Conservation (phyloP, 805 yeast genomes). For the Hemisphaericaspora nanyangensis region DNA sequence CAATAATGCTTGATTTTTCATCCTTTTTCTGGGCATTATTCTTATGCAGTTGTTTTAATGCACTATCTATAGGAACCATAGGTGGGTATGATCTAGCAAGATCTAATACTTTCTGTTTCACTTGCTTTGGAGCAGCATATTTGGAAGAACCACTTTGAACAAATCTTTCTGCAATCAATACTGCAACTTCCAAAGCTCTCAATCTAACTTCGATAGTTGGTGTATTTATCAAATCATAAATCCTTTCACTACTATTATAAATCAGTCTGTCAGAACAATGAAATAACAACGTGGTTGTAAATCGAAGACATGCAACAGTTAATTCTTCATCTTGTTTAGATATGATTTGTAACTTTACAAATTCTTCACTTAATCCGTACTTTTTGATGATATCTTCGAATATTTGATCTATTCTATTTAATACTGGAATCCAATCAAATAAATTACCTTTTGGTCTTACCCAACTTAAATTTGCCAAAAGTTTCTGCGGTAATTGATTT, state of each 20-base stretch:
- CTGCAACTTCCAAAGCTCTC: slow-evolving; percentile 57
- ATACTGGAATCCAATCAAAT: slow-evolving; percentile 69
- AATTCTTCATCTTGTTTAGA: slow-evolving; percentile 42
- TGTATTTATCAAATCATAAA: slow-evolving; percentile 55
- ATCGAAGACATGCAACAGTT: slow-evolving; percentile 52
- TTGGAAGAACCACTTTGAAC: slow-evolving; percentile 42
- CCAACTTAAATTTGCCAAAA: slow-evolving; percentile 46
- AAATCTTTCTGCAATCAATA: slow-evolving; percentile 58
- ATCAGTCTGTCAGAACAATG: slow-evolving; percentile 63
- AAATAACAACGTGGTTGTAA: slow-evolving; percentile 60
- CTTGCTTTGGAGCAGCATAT: slow-evolving; percentile 40
- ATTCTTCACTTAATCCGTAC: slow-evolving; percentile 47
- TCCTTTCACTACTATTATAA: slow-evolving; percentile 62
- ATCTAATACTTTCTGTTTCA: slow-evolving; percentile 45
- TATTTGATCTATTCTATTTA: slow-evolving; percentile 71
- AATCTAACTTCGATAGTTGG: slow-evolving; percentile 58
- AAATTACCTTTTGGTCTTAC: slow-evolving; percentile 65
- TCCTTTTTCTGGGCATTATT: slow-evolving; percentile 2
- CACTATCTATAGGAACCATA: slow-evolving; percentile 32
- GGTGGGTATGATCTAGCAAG: slow-evolving; percentile 56
- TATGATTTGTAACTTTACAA: slow-evolving; percentile 46
- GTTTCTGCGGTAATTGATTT: slow-evolving; percentile 36
- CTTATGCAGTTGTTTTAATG: slow-evolving; percentile 17
- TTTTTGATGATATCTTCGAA: slow-evolving; percentile 51
- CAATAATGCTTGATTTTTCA: slow-evolving; percentile 22